Evolutionary conservation across 2,329 filamentous ascomycete genomes (phyloP), one percentile per base, ranked within the genome.

Genomic region (Helminthosporium solani): DNA sequence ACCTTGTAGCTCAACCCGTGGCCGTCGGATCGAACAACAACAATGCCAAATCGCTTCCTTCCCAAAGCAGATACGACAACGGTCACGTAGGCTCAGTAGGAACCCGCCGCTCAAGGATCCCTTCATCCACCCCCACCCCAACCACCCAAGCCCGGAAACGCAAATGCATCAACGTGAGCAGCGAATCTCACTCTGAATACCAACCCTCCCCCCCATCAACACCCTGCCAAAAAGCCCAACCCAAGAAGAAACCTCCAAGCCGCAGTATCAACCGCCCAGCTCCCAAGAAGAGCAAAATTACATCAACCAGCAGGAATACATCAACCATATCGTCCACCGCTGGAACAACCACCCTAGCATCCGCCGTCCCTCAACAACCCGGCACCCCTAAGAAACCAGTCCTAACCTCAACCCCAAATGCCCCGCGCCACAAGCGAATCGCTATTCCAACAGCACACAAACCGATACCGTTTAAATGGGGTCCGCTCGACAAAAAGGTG

Each of bases 161-260:
- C 8, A 49, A 28, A 20, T 33, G 27, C 1, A 5, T 37, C 34
- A 31, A 49, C 8, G 37, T 53, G 14, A 55, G 50, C 40, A 47
- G 50, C n/a, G 49, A 50, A 2, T 41, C 44, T 7, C 39, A 33
- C 14, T 46, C 42, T 2, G 51, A 53, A 23, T 41, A 38, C 7
- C 34, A 41, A 3, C 48, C 43, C 6, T 49, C 50, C 20, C 42
- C 51, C 31, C 46, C 37, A 5, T 37, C 39, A 9, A 44, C 43
- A 15, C 35, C 28, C 7, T 31, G 28, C 28, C 28, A 46, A 7
- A 40, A 46, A 7, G 12, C 9, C 9, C 23, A 34, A 9, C 15
- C 30, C 9, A 16, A 14, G 34, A 12, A 37, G 6, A 21, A 4
- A 19, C 7, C 34, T 9, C 54, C 51, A 18, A 33, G 15, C 9